Evolutionary conservation across 441 rosid species (phyloP), one percentile per base, ranked within the genome.

Genomic region (California macrophylla): DNA sequence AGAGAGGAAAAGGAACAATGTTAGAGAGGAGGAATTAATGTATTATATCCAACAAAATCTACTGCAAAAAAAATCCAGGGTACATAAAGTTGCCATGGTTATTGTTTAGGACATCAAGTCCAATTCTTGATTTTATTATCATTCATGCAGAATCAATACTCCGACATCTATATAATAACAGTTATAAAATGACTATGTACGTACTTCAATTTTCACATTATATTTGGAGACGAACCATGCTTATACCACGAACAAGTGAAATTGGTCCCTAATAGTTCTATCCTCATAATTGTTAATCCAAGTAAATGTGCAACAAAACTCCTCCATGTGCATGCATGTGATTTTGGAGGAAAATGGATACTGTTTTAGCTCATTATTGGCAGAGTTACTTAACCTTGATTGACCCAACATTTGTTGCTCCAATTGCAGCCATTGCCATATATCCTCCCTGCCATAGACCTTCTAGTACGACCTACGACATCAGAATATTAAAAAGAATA

Each of bases 371-470:
- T 58, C 54, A 21, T 21, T 36, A 8, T 34, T 34, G 36, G 52
- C 13, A 45, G n/a, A 60, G 52, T 42, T 58, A 71, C 50, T 70
- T 61, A 69, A 94, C 98, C 94, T 94, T 85, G 74, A 94, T 92
- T 6, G 98, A 94, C 34, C 98, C 98, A 76, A 92, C 86, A 80
- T 85, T 94, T 64, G 97, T 94, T 7, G 97, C 96, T 67, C 98
- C 98, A 70, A 94, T 76, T 32, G 97, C 98, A 58, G 92, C 98
- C 68, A 94, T 81, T 56, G 96, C 96, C 93, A 94, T 84, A 77
- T 80, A 90, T 28, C 98, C 98, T 83, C 86, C 85, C 82, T 85
- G 80, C 98, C 98, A 92, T 40, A 68, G 21, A 80, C 99, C 99
- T 81, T 90, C 94, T 64, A 94, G 97, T 58, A 94, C 94, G 74